Base-by-base conservation (phyloP, 2,329 filamentous ascomycete species). In the Fusarium sp. region DNA sequence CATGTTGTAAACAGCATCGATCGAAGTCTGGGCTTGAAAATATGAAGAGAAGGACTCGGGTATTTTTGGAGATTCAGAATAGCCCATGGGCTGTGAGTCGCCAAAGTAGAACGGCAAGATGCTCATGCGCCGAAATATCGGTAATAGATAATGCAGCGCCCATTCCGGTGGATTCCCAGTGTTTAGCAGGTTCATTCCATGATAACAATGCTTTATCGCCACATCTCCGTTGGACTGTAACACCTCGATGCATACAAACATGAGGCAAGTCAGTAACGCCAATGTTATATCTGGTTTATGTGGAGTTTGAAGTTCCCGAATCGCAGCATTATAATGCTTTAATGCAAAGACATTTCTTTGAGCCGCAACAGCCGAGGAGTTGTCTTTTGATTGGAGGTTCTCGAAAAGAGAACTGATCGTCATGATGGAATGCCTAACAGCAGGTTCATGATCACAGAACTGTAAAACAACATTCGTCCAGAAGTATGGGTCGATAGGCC, bases 381-480 rank as follows among this genome's bases (percentile, higher is more conserved):
- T 29, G 20, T 62, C 62, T 2, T 35, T 57, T 13, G 36, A 33
- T 11, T 33, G 64, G 4, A 50, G 47, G 1, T 49, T 67, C 11
- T 67, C 64, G 20, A 67, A 67, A 0, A 67, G 17, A 12, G 64
- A 67, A 4, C 64, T 67, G 4, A 67, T 67, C 1, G 62, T 67
- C 55, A 67, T 35, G 31, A 73, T 44, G 38, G 71, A 68, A 10
- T 74, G 67, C 13, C 60, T 47, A 3, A 73, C 68, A 10, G 67
- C 63, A 14, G 70, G 67, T 38, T 70, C 63, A 20, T 60, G 45
- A 29, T 71, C 54, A 8, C 70, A 54, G 22, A 73, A 73, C n/a
- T 69, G 71, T 22, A 73, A 45, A 15, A 73, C 71, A 7, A 69
- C 47, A 44, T 65, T 50, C 2, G 71, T 73, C 71, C 71, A 74